phyloP scores from a whole-genome alignment of 441 rosid genomes.

The Melastoma candidum region DNA sequence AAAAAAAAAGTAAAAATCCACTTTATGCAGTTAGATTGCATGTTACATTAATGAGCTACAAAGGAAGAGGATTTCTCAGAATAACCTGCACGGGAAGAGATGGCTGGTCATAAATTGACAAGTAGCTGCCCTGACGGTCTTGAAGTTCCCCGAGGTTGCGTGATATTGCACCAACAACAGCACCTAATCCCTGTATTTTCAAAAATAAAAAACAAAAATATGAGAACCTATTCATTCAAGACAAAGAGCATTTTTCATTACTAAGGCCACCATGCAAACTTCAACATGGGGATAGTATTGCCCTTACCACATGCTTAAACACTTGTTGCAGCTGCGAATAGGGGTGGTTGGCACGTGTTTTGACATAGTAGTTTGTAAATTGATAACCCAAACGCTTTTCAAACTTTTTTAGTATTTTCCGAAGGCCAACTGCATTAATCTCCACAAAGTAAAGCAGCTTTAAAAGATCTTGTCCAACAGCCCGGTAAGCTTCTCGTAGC shows the following conservation, averaged over 20 bases:
- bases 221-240: background rate
- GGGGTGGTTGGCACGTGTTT: conserved; percentile 96
- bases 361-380: conserved; percentile 85
- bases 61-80: conserved; percentile 5
- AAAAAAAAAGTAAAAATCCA: background rate
- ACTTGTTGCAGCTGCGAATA: conserved; percentile 98
- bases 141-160: conserved; percentile 99
- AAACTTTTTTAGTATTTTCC: conserved; percentile 42
- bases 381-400: conserved; percentile 92
- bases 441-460: no score
- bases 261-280: background rate
- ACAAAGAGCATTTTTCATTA: background rate
- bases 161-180: conserved; percentile 95
- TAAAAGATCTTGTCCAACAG: no score
- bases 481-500: conserved; percentile 34
- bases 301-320: conserved; percentile 91
- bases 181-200: conserved; percentile 72
- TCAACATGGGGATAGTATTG: conserved; percentile 1
- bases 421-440: no score
- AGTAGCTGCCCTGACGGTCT: conserved; percentile 88
- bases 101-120: conserved; percentile 90
- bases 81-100: conserved; percentile 66
- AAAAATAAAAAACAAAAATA: no score
- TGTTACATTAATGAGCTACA: conserved; percentile 5
- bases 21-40: conserved; percentile 5